A percentile compares a stretch with the other conserved stretches of the same genome.
Conservation (phyloP, 345 rosid genomes). For the Acer negundo region DNA sequence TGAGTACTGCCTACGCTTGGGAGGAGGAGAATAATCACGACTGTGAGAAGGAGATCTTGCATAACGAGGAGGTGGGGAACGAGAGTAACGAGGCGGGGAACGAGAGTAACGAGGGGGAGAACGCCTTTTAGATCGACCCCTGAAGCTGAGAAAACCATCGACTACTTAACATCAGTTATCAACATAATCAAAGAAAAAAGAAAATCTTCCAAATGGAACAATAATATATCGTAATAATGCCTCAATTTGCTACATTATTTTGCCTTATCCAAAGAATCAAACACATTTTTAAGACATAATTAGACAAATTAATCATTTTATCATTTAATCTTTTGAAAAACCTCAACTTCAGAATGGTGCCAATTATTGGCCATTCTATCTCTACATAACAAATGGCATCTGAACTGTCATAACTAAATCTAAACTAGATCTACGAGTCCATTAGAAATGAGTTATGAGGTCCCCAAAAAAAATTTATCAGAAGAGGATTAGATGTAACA, state of each 20-base stretch:
- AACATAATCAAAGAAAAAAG: background rate
- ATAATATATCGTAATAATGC: background rate
- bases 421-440: background rate
- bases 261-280: background rate
- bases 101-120: conserved; percentile 70
- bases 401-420: background rate
- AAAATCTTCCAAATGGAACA: background rate
- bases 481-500: background rate
- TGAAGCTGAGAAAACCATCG: conserved; percentile 17
- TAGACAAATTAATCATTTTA: background rate
- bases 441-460: background rate
- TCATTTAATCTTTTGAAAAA: background rate
- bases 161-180: background rate
- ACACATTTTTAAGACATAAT: background rate
- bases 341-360: background rate
- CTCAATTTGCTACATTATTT: background rate
- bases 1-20: conserved; percentile 55
- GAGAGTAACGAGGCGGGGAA: conserved; percentile 52
- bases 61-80: conserved; percentile 78
- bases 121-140: conserved; percentile 58
- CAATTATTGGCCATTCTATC: background rate
- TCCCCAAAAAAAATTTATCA: background rate
- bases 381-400: background rate
- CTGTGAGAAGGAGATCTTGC: conserved; percentile 70
- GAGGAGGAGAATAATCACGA: conserved; percentile 66